These are phyloP conservation scores for Hypsizygus ulmarius DNA, from an alignment of 1,284 basidiomycete species.

Conservation along the genomic window DNA sequence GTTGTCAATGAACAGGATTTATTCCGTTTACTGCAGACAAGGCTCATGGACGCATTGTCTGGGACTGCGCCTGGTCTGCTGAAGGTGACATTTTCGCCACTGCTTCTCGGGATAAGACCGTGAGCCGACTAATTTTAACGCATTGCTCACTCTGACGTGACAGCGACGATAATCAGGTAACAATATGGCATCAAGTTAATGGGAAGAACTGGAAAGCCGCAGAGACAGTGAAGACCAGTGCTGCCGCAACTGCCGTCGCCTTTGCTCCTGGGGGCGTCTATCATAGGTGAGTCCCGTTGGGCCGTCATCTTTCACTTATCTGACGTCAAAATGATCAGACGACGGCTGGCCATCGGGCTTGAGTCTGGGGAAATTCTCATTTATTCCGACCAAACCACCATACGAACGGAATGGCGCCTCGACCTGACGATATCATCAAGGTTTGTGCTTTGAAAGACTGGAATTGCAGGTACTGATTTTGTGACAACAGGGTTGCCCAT, in stretches of 20 bases:
- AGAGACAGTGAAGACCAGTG: conserved; percentile 55
- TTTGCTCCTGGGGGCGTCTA: conserved; percentile 44
- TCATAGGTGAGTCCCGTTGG: conserved; percentile 36
- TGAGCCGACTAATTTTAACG: conserved; percentile 34
- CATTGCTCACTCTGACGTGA: too few species aligned
- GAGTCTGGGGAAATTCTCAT: conserved; percentile 68
- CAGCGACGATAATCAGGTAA: conserved; percentile 50
- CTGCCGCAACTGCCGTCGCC: conserved; percentile 72
- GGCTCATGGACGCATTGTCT: conserved; percentile 90
- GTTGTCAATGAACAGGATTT: conserved; percentile 51
- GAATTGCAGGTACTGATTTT: background rate
- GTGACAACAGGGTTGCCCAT: conserved; percentile 52
- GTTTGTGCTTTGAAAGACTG: conserved; percentile 34
- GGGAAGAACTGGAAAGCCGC: conserved; percentile 47
- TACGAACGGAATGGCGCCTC: conserved; percentile 47
- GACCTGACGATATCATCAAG: conserved; percentile 43
- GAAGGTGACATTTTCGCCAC: conserved; percentile 84
- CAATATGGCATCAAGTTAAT: conserved; percentile 55
- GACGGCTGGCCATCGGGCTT: conserved; percentile 64
- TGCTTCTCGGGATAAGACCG: conserved; percentile 95
- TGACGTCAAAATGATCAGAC: conserved; percentile 36
- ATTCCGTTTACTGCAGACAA: conserved; percentile 68
- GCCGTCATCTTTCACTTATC: background rate
- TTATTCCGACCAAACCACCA: conserved; percentile 38
- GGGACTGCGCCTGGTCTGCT: conserved; percentile 87